Base-by-base conservation (phyloP, 2,329 filamentous ascomycete genomes). In the Aspergillus sp. region DNA sequence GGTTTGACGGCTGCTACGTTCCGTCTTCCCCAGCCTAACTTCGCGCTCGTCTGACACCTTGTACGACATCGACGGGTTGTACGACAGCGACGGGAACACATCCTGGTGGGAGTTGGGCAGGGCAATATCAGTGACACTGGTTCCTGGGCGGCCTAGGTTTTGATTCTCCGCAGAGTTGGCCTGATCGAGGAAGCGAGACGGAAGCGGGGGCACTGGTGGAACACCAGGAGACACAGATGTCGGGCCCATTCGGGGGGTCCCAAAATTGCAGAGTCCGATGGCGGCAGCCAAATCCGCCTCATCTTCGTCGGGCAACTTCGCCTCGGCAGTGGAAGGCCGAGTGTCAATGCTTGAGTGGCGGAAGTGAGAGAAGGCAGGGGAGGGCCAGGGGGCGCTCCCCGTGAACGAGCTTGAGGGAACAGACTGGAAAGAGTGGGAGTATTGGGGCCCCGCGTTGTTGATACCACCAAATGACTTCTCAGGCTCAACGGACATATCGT, bases 251-350 rank as follows among this genome's bases (percentile, higher is more conserved):
- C 88, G 84, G 60, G 90, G 87, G 48, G 92, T 97, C 64, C 88
- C 88, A 73, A 96, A 95, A 74, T 91, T 96, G 61, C 96, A 86
- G 64, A 96, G 81, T 66, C 95, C 91, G 50, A 97, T 91, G 3
- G 93, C 93, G 13, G 93, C 93, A 19, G 92, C 93, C 58, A 98
- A 82, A 64, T 96, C 91, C 47, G 87, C 89, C 70, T 96, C 93
- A 63, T 96, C 91, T 67, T 93, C 87, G 56, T 91, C 89, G 8
- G 86, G 88, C 52, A 82, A 80, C 70, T 88, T 90, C 64, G 85
- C 86, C 39, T 92, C 91, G 5, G 91, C 92, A 2, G 92, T 96
- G 34, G 84, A 84, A 27, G 92, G 91, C 33, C 91, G 87, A 59
- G 83, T 83, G 65, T 93, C 89, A 61, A 87, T 86, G 73, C 90